Percentiles rank a stretch among this genome's conserved stretches.
These are phyloP conservation scores for Trichophyton schoenleinii DNA, from an alignment of 2,329 filamentous ascomycete genomes.

Conservation along the genomic window DNA sequence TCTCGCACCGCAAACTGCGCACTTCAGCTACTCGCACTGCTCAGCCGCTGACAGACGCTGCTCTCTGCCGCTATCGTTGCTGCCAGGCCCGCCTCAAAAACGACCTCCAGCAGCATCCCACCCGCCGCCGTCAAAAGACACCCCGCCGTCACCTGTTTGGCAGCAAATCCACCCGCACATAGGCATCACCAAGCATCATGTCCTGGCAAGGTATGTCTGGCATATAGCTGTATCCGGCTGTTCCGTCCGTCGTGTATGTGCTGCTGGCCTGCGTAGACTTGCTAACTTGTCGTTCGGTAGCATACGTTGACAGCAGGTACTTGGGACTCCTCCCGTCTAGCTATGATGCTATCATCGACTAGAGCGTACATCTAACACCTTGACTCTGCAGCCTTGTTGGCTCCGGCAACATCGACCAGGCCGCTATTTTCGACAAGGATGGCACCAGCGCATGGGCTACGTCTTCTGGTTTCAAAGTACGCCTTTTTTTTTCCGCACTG, in stretches of 20 bases:
- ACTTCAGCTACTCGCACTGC: not conserved
- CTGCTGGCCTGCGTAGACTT: not conserved
- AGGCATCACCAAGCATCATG: slow-evolving; percentile 14
- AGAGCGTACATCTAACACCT: not conserved
- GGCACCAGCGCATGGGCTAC: slow-evolving; percentile 72
- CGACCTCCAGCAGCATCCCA: too few relatives aligned
- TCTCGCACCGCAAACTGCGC: not conserved
- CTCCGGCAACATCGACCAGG: slow-evolving; percentile 69
- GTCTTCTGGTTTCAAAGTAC: slow-evolving; percentile 60
- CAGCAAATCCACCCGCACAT: not conserved
- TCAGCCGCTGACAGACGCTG: not conserved
- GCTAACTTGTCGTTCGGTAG: slow-evolving; percentile 24
- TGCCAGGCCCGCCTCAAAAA: too few relatives aligned
- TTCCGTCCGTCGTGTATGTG: slow-evolving; percentile 7
- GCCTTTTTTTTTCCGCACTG: slow-evolving; percentile 14
- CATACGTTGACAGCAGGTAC: slow-evolving; percentile 53
- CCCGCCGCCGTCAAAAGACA: too few relatives aligned
- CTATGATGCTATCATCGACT: too few relatives aligned
- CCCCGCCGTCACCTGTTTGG: not conserved
- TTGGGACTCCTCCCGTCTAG: not conserved
- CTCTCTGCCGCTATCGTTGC: not conserved
- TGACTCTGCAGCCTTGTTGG: slow-evolving; percentile 56
- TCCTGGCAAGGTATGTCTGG: slow-evolving; percentile 47
- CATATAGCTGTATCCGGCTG: not conserved
- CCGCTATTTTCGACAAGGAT: slow-evolving; percentile 67